Percentiles rank a stretch among this genome's conserved stretches.
phyloP scores from a whole-genome alignment of 345 rosid species.

The Erucastrum elatum region DNA sequence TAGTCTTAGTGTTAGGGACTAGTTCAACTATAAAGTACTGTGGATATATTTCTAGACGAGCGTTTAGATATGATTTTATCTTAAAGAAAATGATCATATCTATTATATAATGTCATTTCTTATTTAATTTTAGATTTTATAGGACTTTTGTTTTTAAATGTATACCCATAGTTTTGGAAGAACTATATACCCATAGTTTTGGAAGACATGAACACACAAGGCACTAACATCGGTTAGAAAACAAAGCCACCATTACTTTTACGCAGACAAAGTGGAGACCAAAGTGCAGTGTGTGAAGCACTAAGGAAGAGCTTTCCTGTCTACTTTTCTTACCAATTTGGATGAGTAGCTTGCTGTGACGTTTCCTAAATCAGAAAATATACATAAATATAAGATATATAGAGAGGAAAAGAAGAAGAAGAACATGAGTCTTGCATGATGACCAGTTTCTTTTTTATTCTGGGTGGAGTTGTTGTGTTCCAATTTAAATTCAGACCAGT shows the following conservation, averaged over 20 bases:
- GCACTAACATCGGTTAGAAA: conserved; percentile 42
- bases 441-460: background rate
- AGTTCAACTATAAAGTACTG: background rate
- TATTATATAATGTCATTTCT: background rate
- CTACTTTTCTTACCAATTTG: conserved; percentile 19
- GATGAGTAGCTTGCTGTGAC: conserved; percentile 26
- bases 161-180: conserved; percentile 14
- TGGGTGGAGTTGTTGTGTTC: conserved; percentile 9
- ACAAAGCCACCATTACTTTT: conserved; percentile 33
- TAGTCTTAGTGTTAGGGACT: background rate
- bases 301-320: conserved; percentile 22
- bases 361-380: conserved; percentile 33
- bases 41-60: background rate
- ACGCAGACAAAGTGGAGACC: conserved; percentile 29
- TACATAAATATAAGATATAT: conserved; percentile 16
- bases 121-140: background rate
- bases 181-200: conserved; percentile 8
- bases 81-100: conserved; percentile 2
- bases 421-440: conserved; percentile 27
- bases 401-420: conserved; percentile 1
- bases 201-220: conserved; percentile 26
- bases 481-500: conserved; percentile 4
- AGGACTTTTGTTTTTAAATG: background rate
- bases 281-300: conserved; percentile 31
- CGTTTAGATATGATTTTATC: background rate